phyloP scores from a whole-genome alignment of 2,329 filamentous ascomycete genomes.

The Talaromyces islandicus region DNA sequence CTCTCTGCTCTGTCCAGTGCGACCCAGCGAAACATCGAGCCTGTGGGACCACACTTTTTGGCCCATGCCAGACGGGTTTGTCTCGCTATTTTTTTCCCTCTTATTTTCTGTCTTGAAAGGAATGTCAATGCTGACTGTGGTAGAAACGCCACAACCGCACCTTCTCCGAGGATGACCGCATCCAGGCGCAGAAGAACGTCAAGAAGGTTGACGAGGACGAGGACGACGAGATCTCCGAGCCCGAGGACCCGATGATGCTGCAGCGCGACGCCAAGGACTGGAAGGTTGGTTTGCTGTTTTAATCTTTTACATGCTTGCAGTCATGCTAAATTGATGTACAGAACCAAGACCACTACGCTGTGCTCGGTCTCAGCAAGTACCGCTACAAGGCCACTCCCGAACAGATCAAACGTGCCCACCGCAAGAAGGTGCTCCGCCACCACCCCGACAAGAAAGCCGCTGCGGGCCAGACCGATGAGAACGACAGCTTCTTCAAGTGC shows the following conservation, averaged over 20 bases:
- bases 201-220: slow-evolving; percentile 93
- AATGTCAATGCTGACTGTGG: not conserved
- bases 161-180: slow-evolving; percentile 96
- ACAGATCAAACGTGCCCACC: slow-evolving; percentile 97
- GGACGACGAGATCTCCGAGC: slow-evolving; percentile 87
- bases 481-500: slow-evolving; percentile 99
- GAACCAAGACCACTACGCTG: slow-evolving; percentile 96
- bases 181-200: slow-evolving; percentile 88
- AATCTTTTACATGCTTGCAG: slow-evolving; percentile 9
- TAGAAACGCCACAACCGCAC: slow-evolving; percentile 86
- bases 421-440: slow-evolving; percentile 98
- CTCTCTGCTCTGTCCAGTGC: slow-evolving; percentile 70
- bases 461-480: slow-evolving; percentile 69
- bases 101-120: not conserved
- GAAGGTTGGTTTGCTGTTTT: slow-evolving; percentile 63
- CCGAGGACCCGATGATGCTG: slow-evolving; percentile 88
- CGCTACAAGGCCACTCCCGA: slow-evolving; percentile 90
- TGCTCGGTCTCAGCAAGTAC: slow-evolving; percentile 88
- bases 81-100: slow-evolving; percentile 11
- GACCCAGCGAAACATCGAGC: slow-evolving; percentile 84
- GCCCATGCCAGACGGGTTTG: slow-evolving; percentile 86
- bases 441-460: slow-evolving; percentile 99
- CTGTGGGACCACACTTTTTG: slow-evolving; percentile 94
- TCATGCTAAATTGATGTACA: slow-evolving; percentile 29
- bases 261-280: slow-evolving; percentile 96